These are phyloP conservation scores for Sporothrix protearum DNA, from an alignment of 2,329 filamentous ascomycete genomes.

Conservation along the genomic window DNA sequence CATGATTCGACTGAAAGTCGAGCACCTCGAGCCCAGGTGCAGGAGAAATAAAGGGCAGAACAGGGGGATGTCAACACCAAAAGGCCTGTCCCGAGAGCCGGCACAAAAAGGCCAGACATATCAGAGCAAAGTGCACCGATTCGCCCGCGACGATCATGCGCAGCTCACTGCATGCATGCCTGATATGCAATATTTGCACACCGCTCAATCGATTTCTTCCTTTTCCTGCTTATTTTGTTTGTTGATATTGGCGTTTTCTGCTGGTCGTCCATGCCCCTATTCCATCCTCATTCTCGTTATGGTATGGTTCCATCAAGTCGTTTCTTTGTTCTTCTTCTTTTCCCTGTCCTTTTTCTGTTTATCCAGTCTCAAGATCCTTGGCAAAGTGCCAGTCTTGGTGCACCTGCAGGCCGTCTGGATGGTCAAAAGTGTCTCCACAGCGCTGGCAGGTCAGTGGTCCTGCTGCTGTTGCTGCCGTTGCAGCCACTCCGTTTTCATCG, in stretches of 20 bases:
- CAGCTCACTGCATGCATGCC: conserved; percentile 14
- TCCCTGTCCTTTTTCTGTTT: conserved; percentile 50
- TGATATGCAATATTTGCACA: conserved; percentile 3
- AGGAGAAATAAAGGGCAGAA: too few relatives aligned
- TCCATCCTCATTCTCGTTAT: not conserved
- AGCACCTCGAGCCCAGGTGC: not conserved
- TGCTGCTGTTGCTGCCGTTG: not conserved
- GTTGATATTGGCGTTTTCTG: not conserved
- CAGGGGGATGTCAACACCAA: not conserved
- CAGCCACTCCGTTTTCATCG: not conserved
- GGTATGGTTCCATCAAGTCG: not conserved
- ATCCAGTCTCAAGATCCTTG: conserved; percentile 64
- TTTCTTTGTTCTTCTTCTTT: not conserved
- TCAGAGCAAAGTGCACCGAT: not conserved
- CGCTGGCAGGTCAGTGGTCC: conserved; percentile 50
- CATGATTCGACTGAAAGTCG: not conserved
- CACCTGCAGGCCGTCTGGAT: conserved; percentile 60
- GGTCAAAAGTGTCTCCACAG: conserved; percentile 61
- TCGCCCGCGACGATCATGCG: not conserved
- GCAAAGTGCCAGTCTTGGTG: conserved; percentile 96
- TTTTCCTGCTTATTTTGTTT: not conserved
- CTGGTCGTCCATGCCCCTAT: not conserved
- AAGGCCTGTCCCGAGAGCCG: not conserved
- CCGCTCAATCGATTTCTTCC: not conserved
- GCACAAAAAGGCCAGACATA: not conserved